phyloP scores from a whole-genome alignment of 2,329 filamentous ascomycete genomes.

The Aspergillus candidus region DNA sequence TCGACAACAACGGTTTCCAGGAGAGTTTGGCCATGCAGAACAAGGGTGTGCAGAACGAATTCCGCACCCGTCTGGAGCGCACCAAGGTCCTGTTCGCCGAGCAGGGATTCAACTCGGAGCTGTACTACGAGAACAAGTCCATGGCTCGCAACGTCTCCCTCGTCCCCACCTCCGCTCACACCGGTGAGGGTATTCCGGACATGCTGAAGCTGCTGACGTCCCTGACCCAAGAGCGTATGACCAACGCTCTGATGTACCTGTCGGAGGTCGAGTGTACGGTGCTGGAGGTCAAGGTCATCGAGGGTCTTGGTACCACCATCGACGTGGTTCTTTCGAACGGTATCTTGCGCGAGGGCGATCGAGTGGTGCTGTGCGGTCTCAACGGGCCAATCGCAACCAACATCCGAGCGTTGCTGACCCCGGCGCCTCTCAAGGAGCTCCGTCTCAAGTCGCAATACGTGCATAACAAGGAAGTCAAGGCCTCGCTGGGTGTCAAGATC shows the following conservation, averaged over 20 bases:
- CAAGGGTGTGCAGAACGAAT: constrained; percentile 90
- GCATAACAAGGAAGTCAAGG: constrained; percentile 99
- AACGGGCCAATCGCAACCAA: constrained; percentile 94
- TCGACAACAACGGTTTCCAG: constrained; percentile 96
- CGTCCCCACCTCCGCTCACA: constrained; percentile 93
- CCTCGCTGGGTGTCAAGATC: constrained; percentile 97
- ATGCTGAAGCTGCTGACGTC: constrained; percentile 93
- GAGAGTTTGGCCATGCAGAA: constrained; percentile 85
- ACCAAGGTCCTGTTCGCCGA: constrained; percentile 93
- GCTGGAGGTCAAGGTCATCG: constrained; percentile 97
- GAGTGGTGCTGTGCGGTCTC: constrained; percentile 91
- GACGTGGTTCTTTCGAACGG: constrained; percentile 96
- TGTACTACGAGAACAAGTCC: constrained; percentile 97
- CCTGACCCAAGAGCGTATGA: constrained; percentile 96
- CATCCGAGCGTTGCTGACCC: constrained; percentile 87
- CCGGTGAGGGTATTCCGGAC: constrained; percentile 97
- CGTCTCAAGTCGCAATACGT: constrained; percentile 95
- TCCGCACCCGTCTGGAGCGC: constrained; percentile 79
- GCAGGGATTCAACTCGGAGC: constrained; percentile 95
- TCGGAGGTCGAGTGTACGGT: constrained; percentile 97
- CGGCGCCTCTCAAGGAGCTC: constrained; percentile 85
- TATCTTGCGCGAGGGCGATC: constrained; percentile 87
- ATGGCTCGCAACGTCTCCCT: constrained; percentile 94
- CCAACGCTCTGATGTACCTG: constrained; percentile 93
- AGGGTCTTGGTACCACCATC: constrained; percentile 97